These are phyloP conservation scores for Papiliotrema terrestris DNA, from an alignment of 1,284 basidiomycete species.

Conservation along the genomic window DNA sequence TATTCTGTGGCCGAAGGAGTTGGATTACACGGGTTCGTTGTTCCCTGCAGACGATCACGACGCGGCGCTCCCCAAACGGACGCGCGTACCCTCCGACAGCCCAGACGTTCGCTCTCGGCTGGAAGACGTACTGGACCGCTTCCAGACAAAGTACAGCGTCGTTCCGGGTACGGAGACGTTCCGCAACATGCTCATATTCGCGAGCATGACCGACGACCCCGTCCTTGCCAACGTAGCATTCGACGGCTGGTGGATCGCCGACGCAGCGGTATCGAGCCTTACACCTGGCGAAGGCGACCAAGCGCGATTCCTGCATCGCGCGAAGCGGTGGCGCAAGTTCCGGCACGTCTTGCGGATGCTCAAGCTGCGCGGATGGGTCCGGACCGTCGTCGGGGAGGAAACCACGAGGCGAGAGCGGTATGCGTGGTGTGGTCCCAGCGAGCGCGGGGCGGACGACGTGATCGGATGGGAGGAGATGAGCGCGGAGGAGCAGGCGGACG, in stretches of 20 bases:
- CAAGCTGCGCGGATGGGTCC: conserved; percentile 11
- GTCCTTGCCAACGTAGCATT: not conserved
- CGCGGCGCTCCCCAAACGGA: not conserved
- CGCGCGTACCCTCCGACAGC: not conserved
- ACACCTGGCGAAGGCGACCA: conserved; percentile 1
- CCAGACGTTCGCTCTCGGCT: not conserved
- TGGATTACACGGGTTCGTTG: not conserved
- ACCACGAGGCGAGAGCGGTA: not conserved
- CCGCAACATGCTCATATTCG: conserved; percentile 15
- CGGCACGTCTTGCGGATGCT: conserved; percentile 1
- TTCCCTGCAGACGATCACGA: too few relatives aligned
- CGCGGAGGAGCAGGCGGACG: not conserved
- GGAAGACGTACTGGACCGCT: conserved; percentile 8
- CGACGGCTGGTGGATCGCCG: not conserved
- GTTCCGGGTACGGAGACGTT: conserved; percentile 26
- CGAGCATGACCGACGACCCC: not conserved
- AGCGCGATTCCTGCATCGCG: not conserved
- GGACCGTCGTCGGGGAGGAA: not conserved
- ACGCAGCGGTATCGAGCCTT: not conserved
- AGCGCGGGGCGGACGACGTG: not conserved
- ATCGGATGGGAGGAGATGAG: not conserved
- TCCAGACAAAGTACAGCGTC: not conserved
- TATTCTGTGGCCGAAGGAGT: conserved; percentile 3
- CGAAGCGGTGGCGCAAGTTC: conserved; percentile 9
- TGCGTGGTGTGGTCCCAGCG: not conserved